A percentile compares a stretch with the other conserved stretches of the same genome.
Conservation (phyloP, 805 yeast genomes). For the Cyberlindnera maritima region DNA sequence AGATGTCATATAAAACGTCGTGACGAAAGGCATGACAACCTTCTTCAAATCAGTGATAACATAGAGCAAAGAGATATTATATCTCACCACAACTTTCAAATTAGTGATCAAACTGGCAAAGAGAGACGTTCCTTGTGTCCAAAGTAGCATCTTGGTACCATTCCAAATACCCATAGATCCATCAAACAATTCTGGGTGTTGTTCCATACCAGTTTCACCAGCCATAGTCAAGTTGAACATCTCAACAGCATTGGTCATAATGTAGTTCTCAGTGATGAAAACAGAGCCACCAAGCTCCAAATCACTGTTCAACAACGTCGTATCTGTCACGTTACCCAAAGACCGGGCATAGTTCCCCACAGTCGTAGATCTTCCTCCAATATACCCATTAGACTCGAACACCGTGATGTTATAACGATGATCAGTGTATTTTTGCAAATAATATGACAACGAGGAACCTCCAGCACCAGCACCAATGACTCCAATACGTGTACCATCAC, state of each 20-base stretch:
- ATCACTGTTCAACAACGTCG: slow-evolving; percentile 13
- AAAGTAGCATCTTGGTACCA: slow-evolving; percentile 30
- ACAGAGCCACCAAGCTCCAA: slow-evolving; percentile 47
- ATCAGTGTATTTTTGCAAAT: slow-evolving; percentile 38
- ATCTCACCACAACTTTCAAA: slow-evolving; percentile 28
- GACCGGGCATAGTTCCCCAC: slow-evolving; percentile 20
- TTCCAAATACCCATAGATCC: slow-evolving; percentile 36
- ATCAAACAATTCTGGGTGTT: slow-evolving; percentile 13
- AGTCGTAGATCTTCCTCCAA: slow-evolving; percentile 47
- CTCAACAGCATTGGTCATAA: slow-evolving; percentile 36
- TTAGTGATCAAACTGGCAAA: neutral
- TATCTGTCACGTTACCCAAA: slow-evolving; percentile 20
- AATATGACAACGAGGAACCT: slow-evolving; percentile 46
- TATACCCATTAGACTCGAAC: slow-evolving; percentile 36
- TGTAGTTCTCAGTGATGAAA: slow-evolving; percentile 39
- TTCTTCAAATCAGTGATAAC: slow-evolving; percentile 19
- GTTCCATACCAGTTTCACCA: slow-evolving; percentile 5
- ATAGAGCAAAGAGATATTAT: slow-evolving; percentile 31
- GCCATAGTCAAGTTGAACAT: slow-evolving; percentile 32
- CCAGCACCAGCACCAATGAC: slow-evolving; percentile 53
- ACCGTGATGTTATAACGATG: slow-evolving; percentile 37
- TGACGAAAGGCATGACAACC: slow-evolving; percentile 30
- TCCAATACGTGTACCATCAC: slow-evolving; percentile 30
- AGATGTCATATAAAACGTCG: slow-evolving; percentile 26
- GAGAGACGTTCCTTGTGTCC: neutral